phyloP scores from a whole-genome alignment of 805 yeast species.

The Metschnikowia noctiluminum region DNA sequence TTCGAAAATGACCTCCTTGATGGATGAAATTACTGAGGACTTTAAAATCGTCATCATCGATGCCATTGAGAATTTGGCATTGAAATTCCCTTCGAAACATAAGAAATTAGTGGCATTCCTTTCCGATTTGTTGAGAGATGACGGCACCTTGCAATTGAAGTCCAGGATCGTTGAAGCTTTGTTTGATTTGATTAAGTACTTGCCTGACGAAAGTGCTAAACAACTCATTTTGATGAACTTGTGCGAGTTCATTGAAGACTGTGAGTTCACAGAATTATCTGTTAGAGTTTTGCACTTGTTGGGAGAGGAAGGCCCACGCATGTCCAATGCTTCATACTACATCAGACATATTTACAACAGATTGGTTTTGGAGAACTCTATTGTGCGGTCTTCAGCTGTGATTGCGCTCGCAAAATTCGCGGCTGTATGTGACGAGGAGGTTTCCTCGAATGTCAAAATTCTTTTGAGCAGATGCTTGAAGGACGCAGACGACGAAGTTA shows the following conservation, averaged over 20 bases:
- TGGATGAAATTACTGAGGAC: constrained; percentile 94
- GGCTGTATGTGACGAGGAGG: constrained; percentile 62
- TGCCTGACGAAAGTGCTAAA: constrained; percentile 67
- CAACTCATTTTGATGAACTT: constrained; percentile 81
- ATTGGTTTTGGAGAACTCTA: constrained; percentile 92
- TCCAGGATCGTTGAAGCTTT: constrained; percentile 87
- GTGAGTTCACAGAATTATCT: constrained; percentile 90
- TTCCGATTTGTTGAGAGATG: constrained; percentile 81
- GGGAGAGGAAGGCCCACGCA: constrained; percentile 92
- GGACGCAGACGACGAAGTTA: constrained; percentile 93
- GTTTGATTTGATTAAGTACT: constrained; percentile 83
- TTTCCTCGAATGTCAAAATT: constrained; percentile 66
- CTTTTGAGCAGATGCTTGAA: constrained; percentile 78
- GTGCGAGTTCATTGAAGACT: constrained; percentile 97
- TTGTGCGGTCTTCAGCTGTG: constrained; percentile 94
- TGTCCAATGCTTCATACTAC: constrained; percentile 81
- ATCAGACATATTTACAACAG: constrained; percentile 96
- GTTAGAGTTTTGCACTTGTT: constrained; percentile 89
- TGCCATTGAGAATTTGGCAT: constrained; percentile 86
- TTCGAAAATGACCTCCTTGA: constrained; percentile 78
- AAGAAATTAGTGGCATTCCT: constrained; percentile 77
- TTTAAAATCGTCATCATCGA: constrained; percentile 93
- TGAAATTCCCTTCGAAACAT: constrained; percentile 91
- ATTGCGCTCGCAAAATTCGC: constrained; percentile 90
- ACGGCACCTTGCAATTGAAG: constrained; percentile 84